These are phyloP conservation scores for Leishmania amazonensis DNA, from an alignment of 208 protist species.

Conservation along the genomic window DNA sequence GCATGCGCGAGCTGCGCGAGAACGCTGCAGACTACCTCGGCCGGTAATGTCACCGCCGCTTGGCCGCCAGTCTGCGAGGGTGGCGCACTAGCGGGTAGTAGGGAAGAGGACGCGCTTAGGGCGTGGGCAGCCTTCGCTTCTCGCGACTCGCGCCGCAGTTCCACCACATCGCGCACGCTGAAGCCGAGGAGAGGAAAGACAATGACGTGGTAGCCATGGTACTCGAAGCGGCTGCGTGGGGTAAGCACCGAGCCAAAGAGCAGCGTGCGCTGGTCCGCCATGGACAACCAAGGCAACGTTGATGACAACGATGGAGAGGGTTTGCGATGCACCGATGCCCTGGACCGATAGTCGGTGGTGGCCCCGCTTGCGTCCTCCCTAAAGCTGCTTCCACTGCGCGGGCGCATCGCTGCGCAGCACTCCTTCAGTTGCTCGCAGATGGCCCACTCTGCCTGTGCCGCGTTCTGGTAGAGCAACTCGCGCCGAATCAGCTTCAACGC, in stretches of 20 bases:
- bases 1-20: conserved; percentile 79
- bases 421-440: conserved; percentile 41
- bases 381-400: conserved; percentile 2
- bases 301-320: neutral
- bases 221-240: conserved; percentile 42
- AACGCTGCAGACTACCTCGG: conserved; percentile 42
- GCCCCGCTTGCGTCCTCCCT: neutral
- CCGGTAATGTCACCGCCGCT: conserved; percentile 12
- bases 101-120: neutral
- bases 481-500: conserved; percentile 32
- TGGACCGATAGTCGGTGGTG: neutral
- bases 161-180: conserved; percentile 62
- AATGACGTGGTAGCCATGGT: conserved; percentile 60
- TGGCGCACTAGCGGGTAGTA: neutral
- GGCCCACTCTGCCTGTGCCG: conserved; percentile 49
- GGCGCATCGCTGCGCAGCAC: conserved; percentile 15
- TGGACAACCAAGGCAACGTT: conserved; percentile 9
- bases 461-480: conserved; percentile 44
- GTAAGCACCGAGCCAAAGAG: conserved; percentile 15
- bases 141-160: conserved; percentile 29
- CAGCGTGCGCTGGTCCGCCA: conserved; percentile 17
- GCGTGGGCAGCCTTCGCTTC: conserved; percentile 5
- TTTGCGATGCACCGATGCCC: neutral
- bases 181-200: conserved; percentile 65
- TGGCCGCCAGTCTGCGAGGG: neutral